Percentiles rank a stretch among this genome's conserved stretches.
Conservation (phyloP, 345 rosid genomes). For the Isatis tinctoria region DNA sequence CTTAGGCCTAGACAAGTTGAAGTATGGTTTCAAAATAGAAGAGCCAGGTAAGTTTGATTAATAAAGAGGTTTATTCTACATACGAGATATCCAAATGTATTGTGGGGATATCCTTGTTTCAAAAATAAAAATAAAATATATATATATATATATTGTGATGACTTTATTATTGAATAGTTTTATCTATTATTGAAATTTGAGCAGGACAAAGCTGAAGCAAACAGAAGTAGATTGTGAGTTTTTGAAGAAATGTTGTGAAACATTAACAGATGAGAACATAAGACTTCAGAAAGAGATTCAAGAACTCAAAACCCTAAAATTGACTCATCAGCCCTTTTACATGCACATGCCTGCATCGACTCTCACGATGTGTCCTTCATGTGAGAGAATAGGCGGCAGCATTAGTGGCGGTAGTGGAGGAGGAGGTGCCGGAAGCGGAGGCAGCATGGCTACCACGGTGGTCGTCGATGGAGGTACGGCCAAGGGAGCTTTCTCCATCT, state of each 20-base stretch:
- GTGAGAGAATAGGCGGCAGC: constrained; percentile 57
- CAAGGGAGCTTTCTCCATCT: constrained; percentile 29
- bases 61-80: too few species aligned
- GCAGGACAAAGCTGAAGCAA: constrained; percentile 96
- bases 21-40: constrained; percentile 99
- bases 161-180: not conserved
- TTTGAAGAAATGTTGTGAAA: constrained; percentile 88
- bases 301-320: constrained; percentile 61
- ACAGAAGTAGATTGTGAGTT: constrained; percentile 94
- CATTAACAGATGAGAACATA: constrained; percentile 85
- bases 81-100: too few species aligned
- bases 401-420: constrained; percentile 18
- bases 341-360: constrained; percentile 78
- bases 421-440: not conserved
- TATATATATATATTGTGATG: not conserved
- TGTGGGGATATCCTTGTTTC: too few species aligned
- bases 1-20: constrained; percentile 94
- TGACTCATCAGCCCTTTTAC: constrained; percentile 51
- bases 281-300: constrained; percentile 85
- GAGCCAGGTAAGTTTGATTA: constrained; percentile 71
- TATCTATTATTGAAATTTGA: not conserved
- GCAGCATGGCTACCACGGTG: constrained; percentile 12
- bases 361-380: constrained; percentile 66
- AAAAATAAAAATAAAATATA: too few species aligned
- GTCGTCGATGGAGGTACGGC: constrained; percentile 18